Percentiles rank a stretch among this genome's conserved stretches.
These are phyloP conservation scores for Lentithecium fluviatile DNA, from an alignment of 495 filamentous ascomycete genomes.

Conservation along the genomic window DNA sequence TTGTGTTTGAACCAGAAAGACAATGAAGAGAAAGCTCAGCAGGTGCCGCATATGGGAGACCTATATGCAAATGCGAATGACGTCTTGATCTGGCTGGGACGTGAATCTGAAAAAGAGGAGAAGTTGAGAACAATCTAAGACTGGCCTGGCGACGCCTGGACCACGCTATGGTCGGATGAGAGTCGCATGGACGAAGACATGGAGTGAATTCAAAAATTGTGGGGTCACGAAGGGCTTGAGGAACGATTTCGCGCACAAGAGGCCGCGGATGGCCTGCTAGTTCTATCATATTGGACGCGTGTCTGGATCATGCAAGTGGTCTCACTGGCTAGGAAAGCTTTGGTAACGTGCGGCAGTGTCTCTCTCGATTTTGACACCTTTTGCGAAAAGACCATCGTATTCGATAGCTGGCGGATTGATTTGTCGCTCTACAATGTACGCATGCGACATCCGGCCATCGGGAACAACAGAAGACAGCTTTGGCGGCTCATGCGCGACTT, in stretches of 20 bases:
- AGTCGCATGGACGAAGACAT: background rate
- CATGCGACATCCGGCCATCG: background rate
- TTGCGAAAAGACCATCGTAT: background rate
- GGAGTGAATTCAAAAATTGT: background rate
- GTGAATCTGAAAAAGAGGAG: background rate
- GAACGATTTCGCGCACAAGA: background rate
- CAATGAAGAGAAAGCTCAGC: background rate
- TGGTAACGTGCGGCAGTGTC: background rate
- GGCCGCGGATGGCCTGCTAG: background rate
- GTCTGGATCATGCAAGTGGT: background rate
- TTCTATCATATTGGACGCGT: background rate
- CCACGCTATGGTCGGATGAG: background rate
- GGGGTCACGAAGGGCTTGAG: no score
- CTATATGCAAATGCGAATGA: background rate
- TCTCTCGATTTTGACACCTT: background rate
- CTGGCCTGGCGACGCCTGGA: no score
- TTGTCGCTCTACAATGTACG: background rate
- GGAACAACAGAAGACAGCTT: background rate
- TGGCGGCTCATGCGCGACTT: background rate
- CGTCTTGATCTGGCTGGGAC: background rate
- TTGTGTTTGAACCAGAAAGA: background rate
- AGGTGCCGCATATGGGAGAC: background rate
- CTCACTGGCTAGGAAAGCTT: background rate
- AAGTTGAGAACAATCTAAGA: background rate
- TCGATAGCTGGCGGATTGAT: background rate